Evolutionary conservation across 139 green algal genomes (phyloP).

Genomic region (Edaphochlamys debaryana): DNA sequence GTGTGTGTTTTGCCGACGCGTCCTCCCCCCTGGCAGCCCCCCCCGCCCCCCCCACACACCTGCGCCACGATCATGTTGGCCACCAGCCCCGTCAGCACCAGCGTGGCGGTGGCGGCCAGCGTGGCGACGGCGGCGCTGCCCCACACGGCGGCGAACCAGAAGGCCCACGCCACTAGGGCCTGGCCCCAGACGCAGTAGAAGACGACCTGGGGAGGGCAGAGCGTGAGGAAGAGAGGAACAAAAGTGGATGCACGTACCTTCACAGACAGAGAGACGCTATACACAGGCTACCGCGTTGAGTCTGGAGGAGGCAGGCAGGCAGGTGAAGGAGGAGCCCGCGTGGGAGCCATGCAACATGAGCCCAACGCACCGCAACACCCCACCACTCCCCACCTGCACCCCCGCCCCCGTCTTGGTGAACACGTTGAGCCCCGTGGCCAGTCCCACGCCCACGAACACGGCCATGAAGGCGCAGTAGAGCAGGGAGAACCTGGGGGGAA

Average conservation of each 20-base stretch:
- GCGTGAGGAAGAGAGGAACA: neutral
- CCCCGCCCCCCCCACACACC: constrained; percentile 29
- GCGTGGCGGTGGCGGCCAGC: constrained; percentile 42
- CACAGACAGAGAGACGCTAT: neutral
- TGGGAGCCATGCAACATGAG: too few relatives aligned
- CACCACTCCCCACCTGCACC: constrained; percentile 64
- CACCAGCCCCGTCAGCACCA: constrained; percentile 68
- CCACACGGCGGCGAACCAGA: constrained; percentile 57
- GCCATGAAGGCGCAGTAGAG: constrained; percentile 76
- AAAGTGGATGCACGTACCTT: neutral
- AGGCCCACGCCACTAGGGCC: constrained; percentile 64
- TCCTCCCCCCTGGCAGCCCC: too few relatives aligned
- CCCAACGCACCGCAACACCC: too few relatives aligned
- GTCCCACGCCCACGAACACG: constrained; percentile 75
- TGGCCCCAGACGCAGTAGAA: constrained; percentile 83
- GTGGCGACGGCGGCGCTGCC: constrained; percentile 46
- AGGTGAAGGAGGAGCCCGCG: too few relatives aligned
- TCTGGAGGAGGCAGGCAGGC: neutral
- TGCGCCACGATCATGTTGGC: constrained; percentile 74
- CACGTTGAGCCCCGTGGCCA: constrained; percentile 75
- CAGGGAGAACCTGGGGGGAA: constrained; percentile 54
- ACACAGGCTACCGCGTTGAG: neutral
- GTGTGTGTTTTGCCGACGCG: too few relatives aligned
- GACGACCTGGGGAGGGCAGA: constrained; percentile 52
- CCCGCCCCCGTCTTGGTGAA: constrained; percentile 79